phyloP scores from a whole-genome alignment of 1,284 basidiomycete species.

The Boletus semigastroideus region DNA sequence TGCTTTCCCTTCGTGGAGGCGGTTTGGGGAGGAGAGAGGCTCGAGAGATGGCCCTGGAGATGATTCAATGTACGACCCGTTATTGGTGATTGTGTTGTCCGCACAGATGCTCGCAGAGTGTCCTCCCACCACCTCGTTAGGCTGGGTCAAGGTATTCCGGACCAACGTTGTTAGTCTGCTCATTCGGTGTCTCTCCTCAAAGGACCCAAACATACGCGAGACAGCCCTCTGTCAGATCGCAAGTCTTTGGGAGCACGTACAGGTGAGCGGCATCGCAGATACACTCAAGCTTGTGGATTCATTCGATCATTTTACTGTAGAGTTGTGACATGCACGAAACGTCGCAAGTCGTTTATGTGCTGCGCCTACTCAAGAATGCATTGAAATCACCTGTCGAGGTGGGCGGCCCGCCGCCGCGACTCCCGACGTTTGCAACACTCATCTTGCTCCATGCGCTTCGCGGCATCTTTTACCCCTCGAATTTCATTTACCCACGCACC shows the following conservation, averaged over 20 bases:
- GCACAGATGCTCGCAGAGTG: slow-evolving; percentile 60
- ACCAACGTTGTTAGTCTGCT: slow-evolving; percentile 79
- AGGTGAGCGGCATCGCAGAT: slow-evolving; percentile 41
- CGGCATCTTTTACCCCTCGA: slow-evolving; percentile 50
- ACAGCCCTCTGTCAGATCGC: slow-evolving; percentile 56
- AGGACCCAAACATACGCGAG: slow-evolving; percentile 58
- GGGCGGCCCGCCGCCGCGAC: slow-evolving; percentile 43
- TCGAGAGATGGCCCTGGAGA: slow-evolving; percentile 31
- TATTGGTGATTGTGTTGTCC: slow-evolving; percentile 73
- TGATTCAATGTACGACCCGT: slow-evolving; percentile 72
- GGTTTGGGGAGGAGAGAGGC: slow-evolving; percentile 38
- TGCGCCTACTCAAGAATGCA: slow-evolving; percentile 70
- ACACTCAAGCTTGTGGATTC: slow-evolving; percentile 2
- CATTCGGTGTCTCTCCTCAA: slow-evolving; percentile 73
- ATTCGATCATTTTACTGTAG: slow-evolving; percentile 33
- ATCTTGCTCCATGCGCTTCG: slow-evolving; percentile 62
- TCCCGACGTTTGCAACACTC: slow-evolving; percentile 78
- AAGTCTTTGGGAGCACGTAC: slow-evolving; percentile 51
- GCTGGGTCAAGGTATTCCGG: slow-evolving; percentile 86
- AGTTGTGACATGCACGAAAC: slow-evolving; percentile 77
- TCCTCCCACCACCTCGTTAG: slow-evolving; percentile 49
- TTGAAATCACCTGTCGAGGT: slow-evolving; percentile 45
- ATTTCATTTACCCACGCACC: slow-evolving; percentile 54
- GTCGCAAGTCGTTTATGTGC: slow-evolving; percentile 72
- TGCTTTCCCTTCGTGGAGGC: slow-evolving; percentile 65